phyloP scores from a whole-genome alignment of 2,329 filamentous ascomycete species.

The Diaporthe longicolla region DNA sequence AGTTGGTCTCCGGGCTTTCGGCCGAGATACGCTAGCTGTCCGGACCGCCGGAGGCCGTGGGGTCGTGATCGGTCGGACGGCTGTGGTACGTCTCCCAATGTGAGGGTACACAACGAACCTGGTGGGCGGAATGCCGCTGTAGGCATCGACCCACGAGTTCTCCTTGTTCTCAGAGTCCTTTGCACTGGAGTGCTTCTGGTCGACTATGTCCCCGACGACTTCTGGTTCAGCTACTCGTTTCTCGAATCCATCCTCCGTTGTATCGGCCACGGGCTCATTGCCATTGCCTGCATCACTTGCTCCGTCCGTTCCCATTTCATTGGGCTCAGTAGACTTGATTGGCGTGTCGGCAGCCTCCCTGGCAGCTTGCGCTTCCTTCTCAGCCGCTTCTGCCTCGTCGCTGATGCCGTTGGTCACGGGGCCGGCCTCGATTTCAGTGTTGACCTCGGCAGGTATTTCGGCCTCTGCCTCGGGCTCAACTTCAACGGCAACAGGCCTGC shows the following conservation, averaged over 20 bases:
- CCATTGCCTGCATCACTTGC: constrained; percentile 25
- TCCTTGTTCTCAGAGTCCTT: constrained; percentile 49
- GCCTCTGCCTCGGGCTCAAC: constrained; percentile 42
- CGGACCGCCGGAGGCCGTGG: constrained; percentile 56
- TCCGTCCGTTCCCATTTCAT: constrained; percentile 47
- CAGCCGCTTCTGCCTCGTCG: background rate
- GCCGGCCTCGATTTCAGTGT: background rate
- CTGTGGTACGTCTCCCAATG: constrained; percentile 64
- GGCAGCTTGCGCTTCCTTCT: background rate
- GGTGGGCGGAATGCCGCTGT: constrained; percentile 73
- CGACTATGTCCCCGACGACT: background rate
- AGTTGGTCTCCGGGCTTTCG: constrained; percentile 56
- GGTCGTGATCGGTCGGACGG: constrained; percentile 55
- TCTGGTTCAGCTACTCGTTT: background rate
- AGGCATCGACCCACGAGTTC: constrained; percentile 60
- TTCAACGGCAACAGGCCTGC: constrained; percentile 49
- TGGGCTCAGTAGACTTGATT: constrained; percentile 58
- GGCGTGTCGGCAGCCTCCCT: constrained; percentile 47
- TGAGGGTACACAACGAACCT: constrained; percentile 86
- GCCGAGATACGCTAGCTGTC: constrained; percentile 54
- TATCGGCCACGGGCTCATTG: constrained; percentile 35
- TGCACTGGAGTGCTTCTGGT: constrained; percentile 36
- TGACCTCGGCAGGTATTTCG: background rate
- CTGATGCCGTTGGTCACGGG: background rate
- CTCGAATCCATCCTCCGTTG: constrained; percentile 4